Percentiles rank a stretch among this genome's conserved stretches.
Conservation (phyloP, 1,139 yeast species). For the Yamadazyma triangularis region DNA sequence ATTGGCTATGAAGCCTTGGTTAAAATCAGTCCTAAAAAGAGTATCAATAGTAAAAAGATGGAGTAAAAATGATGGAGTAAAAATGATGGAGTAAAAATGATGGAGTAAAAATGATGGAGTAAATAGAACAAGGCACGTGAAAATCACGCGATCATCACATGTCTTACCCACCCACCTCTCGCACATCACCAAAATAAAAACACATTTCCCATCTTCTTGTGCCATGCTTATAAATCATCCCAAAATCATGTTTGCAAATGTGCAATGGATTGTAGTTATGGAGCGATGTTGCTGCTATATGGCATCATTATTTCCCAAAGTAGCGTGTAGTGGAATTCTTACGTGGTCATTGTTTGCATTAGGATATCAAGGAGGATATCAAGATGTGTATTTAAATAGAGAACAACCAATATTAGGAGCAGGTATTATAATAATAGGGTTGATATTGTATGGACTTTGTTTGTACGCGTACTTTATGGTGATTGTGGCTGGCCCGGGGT, state of each 20-base stretch:
- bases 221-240: slow-evolving; percentile 22
- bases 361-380: slow-evolving; percentile 14
- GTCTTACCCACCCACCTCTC: too few relatives aligned
- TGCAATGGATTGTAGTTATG: slow-evolving; percentile 11
- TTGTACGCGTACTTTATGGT: slow-evolving; percentile 50
- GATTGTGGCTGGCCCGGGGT: slow-evolving; percentile 60
- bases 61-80: too few relatives aligned
- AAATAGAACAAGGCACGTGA: too few relatives aligned
- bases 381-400: slow-evolving; percentile 12
- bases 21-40: slow-evolving; percentile 9
- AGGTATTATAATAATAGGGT: slow-evolving; percentile 13
- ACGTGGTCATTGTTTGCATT: slow-evolving; percentile 58
- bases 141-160: too few relatives aligned
- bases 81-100: too few relatives aligned
- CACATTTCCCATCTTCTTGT: too few relatives aligned
- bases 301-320: slow-evolving; percentile 56
- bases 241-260: slow-evolving; percentile 14
- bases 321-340: slow-evolving; percentile 45
- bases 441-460: slow-evolving; percentile 20
- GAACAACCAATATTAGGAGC: slow-evolving; percentile 10
- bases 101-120: too few relatives aligned
- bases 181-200: too few relatives aligned
- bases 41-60: too few relatives aligned
- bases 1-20: slow-evolving; percentile 28
- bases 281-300: slow-evolving; percentile 42